A percentile compares a stretch with the other conserved stretches of the same genome.
Evolutionary conservation across 2,329 filamentous ascomycete species (phyloP).

Genomic region (Byssoonygena ceratinophila): DNA sequence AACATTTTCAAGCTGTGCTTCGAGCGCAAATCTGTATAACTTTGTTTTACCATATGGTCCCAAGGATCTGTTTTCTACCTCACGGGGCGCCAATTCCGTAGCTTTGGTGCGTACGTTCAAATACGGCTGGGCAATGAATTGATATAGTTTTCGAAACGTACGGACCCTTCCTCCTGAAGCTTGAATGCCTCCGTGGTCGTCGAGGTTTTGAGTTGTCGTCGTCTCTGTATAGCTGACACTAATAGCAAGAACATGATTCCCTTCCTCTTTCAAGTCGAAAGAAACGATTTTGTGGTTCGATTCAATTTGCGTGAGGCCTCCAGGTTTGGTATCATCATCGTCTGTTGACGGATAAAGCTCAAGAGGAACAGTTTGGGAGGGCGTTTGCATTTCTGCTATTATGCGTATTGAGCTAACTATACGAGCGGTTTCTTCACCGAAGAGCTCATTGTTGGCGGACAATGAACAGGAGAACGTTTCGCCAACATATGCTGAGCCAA

Average conservation of each 20-base stretch:
- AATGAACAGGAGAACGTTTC: slow-evolving; percentile 91
- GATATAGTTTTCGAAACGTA: slow-evolving; percentile 90
- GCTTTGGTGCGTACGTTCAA: slow-evolving; percentile 86
- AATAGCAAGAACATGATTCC: slow-evolving; percentile 83
- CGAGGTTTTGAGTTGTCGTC: slow-evolving; percentile 30
- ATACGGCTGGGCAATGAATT: slow-evolving; percentile 85
- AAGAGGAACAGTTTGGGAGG: slow-evolving; percentile 60
- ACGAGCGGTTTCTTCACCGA: slow-evolving; percentile 29
- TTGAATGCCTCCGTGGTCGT: slow-evolving; percentile 31
- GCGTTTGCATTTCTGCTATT: slow-evolving; percentile 90
- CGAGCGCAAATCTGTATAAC: slow-evolving; percentile 57
- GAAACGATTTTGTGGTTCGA: slow-evolving; percentile 72
- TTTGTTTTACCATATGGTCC: slow-evolving; percentile 36
- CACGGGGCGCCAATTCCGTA: slow-evolving; percentile 47
- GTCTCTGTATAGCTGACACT: slow-evolving; percentile 92
- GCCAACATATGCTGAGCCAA: slow-evolving; percentile 90
- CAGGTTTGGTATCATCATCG: slow-evolving; percentile 33
- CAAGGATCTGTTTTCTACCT: slow-evolving; percentile 36
- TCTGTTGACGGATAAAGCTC: slow-evolving; percentile 42
- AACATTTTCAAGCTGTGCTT: slow-evolving; percentile 92
- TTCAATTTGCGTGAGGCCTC: slow-evolving; percentile 26
- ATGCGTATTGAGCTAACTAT: slow-evolving; percentile 67
- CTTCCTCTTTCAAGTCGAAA: slow-evolving; percentile 87
- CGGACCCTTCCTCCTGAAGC: slow-evolving; percentile 54
- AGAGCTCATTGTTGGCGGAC: slow-evolving; percentile 82